Evolutionary conservation across 2,329 filamentous ascomycete genomes (phyloP).

Genomic region (Cytospora piceae): DNA sequence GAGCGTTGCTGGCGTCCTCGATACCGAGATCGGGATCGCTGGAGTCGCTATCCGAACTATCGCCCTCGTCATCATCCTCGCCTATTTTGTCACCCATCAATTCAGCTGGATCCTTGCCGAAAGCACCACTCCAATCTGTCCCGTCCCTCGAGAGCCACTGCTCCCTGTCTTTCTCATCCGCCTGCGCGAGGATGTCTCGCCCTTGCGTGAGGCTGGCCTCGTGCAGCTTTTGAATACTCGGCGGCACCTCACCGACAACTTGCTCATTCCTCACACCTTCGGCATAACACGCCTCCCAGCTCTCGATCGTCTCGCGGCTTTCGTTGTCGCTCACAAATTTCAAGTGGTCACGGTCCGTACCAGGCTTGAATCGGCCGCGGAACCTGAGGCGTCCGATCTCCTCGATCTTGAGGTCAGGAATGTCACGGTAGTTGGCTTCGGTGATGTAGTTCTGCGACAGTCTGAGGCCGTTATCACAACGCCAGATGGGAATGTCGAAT

Average conservation of each 20-base stretch:
- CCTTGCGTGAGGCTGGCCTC: constrained; percentile 79
- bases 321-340: constrained; percentile 85
- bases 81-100: constrained; percentile 40
- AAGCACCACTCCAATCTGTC: constrained; percentile 85
- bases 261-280: constrained; percentile 79
- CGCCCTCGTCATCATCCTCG: constrained; percentile 43
- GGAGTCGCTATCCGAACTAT: constrained; percentile 46
- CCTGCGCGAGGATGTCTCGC: constrained; percentile 77
- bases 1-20: constrained; percentile 53
- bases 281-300: constrained; percentile 88
- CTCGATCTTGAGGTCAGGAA: constrained; percentile 76
- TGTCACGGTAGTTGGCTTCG: constrained; percentile 68
- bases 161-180: constrained; percentile 70
- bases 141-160: constrained; percentile 81
- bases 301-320: constrained; percentile 89
- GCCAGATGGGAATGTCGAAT: constrained; percentile 91
- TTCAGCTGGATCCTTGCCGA: constrained; percentile 73
- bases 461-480: constrained; percentile 72
- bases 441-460: constrained; percentile 93
- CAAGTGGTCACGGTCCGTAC: constrained; percentile 85
- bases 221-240: constrained; percentile 74
- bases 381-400: constrained; percentile 84
- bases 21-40: constrained; percentile 61
- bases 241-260: constrained; percentile 75
- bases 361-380: constrained; percentile 81